Conservation (phyloP, 1,284 basidiomycete genomes). For the Phaffia rhodozyma region DNA sequence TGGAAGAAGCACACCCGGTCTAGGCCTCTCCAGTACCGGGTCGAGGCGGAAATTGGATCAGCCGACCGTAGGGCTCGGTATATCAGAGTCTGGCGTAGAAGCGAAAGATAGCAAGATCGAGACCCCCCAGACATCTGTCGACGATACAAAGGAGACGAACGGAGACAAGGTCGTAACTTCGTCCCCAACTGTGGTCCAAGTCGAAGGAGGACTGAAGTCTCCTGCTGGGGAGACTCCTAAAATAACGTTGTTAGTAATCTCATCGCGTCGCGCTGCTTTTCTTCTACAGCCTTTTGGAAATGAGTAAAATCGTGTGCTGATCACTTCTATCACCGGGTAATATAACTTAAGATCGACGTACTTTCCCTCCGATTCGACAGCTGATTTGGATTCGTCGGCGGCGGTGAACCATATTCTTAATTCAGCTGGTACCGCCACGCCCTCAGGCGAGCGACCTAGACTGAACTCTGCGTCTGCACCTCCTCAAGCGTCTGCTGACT, state of each 20-base stretch:
- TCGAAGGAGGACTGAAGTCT: background rate
- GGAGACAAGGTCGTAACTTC: background rate
- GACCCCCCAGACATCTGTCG: no score
- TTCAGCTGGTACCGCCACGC: no score
- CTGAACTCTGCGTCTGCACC: background rate
- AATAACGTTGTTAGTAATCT: constrained; percentile 12
- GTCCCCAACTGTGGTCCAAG: background rate
- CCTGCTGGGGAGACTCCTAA: constrained; percentile 1
- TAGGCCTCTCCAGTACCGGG: background rate
- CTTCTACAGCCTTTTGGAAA: no score
- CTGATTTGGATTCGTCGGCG: no score
- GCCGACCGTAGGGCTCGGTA: background rate
- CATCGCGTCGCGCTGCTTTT: no score
- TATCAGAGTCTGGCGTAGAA: background rate
- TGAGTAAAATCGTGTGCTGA: no score
- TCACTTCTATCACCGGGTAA: no score
- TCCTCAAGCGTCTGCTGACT: background rate
- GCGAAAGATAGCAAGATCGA: background rate
- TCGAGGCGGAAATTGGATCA: background rate
- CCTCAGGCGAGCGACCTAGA: background rate
- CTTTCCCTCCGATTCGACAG: background rate
- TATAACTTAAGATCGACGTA: constrained; percentile 23
- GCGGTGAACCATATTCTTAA: no score
- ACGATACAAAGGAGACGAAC: background rate
- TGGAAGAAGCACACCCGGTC: background rate